Conservation (phyloP, 495 filamentous ascomycete genomes). For the Ascodesmis nigricans region DNA sequence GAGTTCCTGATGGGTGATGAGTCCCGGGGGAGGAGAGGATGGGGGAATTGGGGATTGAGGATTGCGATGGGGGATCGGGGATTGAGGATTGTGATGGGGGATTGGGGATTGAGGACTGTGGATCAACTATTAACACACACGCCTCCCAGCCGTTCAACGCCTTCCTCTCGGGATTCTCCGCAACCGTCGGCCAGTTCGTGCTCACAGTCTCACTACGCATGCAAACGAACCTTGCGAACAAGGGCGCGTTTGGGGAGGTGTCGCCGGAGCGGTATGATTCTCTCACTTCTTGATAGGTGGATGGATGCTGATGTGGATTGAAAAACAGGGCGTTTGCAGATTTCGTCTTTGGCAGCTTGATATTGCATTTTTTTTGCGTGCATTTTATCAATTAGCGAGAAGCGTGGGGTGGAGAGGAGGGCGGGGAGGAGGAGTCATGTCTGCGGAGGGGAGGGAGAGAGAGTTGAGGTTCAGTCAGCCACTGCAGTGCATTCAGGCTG, state of each 20-base stretch:
- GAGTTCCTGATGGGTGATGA: conserved; percentile 28
- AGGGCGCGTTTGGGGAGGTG: conserved; percentile 41
- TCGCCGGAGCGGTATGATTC: conserved; percentile 43
- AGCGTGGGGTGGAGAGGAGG: no score
- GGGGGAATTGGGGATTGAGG: no score
- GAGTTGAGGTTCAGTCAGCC: no score
- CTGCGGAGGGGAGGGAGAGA: no score
- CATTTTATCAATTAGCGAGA: conserved; percentile 99
- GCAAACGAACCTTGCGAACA: conserved; percentile 65
- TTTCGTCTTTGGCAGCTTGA: conserved; percentile 80
- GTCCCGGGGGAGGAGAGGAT: no score
- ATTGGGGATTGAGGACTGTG: no score
- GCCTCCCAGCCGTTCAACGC: conserved; percentile 76
- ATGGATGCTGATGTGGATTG: conserved; percentile 1
- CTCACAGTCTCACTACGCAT: conserved; percentile 69
- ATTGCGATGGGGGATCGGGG: no score
- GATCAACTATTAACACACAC: no score
- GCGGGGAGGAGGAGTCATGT: no score
- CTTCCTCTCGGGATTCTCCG: conserved; percentile 83
- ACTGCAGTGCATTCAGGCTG: no score
- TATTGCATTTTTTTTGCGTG: conserved; percentile 96
- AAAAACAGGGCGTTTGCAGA: conserved; percentile 72
- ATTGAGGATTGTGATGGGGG: no score
- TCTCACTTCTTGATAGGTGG: not conserved
- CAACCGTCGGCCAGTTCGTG: conserved; percentile 93